phyloP scores from a whole-genome alignment of 78 protist species.

The Dictyostelium purpureum region DNA sequence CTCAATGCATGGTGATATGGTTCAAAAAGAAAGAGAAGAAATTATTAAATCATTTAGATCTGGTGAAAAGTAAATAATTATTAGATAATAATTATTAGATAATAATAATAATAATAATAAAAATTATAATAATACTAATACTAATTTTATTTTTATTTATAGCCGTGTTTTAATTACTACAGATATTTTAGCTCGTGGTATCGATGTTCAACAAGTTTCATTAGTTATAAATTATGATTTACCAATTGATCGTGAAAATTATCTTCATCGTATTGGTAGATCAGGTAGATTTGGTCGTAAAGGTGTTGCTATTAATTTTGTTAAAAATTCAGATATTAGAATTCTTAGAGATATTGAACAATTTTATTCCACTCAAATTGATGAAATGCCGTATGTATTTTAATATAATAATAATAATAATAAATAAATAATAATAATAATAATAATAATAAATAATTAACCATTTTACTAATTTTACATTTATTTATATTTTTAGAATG shows the following conservation, averaged over 20 bases:
- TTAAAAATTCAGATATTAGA: conserved; percentile 80
- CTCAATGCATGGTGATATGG: conserved; percentile 97
- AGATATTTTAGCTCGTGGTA: conserved; percentile 97
- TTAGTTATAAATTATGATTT: conserved; percentile 97
- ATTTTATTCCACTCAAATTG: conserved; percentile 88
- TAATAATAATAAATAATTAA: too few relatives aligned
- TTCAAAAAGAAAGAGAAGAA: conserved; percentile 94
- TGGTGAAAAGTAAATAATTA: conserved; percentile 80
- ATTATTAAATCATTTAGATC: conserved; percentile 93
- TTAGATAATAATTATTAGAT: too few relatives aligned
- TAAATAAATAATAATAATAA: too few relatives aligned
- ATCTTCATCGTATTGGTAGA: conserved; percentile 92
- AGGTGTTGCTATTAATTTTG: conserved; percentile 95
- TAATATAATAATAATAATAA: too few relatives aligned
- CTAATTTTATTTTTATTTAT: neutral
- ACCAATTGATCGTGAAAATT: conserved; percentile 81
- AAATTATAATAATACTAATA: too few relatives aligned
- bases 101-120: too few relatives aligned
- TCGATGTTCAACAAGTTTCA: conserved; percentile 94
- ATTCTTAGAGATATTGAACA: conserved; percentile 88
- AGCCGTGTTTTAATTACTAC: conserved; percentile 97
- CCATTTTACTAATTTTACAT: too few relatives aligned
- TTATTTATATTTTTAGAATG: too few relatives aligned
- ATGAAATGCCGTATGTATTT: conserved; percentile 85
- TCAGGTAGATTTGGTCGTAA: conserved; percentile 95